A percentile compares a stretch with the other conserved stretches of the same genome.
These are phyloP conservation scores for Jamesozyma gamospora DNA, from an alignment of 805 yeast genomes.

Conservation along the genomic window DNA sequence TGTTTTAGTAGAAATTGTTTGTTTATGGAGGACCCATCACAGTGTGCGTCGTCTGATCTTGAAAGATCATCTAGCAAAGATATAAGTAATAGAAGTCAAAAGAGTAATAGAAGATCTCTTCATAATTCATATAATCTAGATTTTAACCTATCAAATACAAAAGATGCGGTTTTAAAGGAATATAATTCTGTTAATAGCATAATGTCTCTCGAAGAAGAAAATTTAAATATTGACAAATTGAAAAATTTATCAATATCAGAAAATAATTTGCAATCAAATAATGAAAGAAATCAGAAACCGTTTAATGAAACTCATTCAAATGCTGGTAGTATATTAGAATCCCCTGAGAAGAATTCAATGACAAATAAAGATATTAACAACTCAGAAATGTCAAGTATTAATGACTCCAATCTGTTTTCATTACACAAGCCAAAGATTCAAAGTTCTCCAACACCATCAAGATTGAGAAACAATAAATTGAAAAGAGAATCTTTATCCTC, in stretches of 20 bases:
- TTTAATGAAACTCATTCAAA: too few species aligned
- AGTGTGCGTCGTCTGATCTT: background rate
- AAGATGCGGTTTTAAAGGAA: background rate
- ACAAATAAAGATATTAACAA: too few species aligned
- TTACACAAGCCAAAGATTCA: background rate
- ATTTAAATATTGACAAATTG: background rate
- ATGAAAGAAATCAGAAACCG: too few species aligned
- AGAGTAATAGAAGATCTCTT: background rate
- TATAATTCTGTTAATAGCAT: background rate
- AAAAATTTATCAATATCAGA: conserved; percentile 1
- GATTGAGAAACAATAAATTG: background rate
- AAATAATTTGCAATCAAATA: too few species aligned
- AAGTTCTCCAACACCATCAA: conserved; percentile 1
- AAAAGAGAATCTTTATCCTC: too few species aligned
- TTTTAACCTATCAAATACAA: background rate
- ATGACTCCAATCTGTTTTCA: too few species aligned
- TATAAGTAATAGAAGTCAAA: background rate
- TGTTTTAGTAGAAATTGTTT: too few species aligned
- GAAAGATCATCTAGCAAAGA: background rate
- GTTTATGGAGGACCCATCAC: background rate
- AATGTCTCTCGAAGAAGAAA: background rate
- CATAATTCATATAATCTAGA: background rate
- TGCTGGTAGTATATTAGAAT: too few species aligned
- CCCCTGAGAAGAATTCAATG: too few species aligned
- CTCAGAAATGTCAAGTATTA: too few species aligned